Evolutionary conservation across 2,329 filamentous ascomycete genomes (phyloP).

Genomic region (Pyrenochaeta sp.): DNA sequence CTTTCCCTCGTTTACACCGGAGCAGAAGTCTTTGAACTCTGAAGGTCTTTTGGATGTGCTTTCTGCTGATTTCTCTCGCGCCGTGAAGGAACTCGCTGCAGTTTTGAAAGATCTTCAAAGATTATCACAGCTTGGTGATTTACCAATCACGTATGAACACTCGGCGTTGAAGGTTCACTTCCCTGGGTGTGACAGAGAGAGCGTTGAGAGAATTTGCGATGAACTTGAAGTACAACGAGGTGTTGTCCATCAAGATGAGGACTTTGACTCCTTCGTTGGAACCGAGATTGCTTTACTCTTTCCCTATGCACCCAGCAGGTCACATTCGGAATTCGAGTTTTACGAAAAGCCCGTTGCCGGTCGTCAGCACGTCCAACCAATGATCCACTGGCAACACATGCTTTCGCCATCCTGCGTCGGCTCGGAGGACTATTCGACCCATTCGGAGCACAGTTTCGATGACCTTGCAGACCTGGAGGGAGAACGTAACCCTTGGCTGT

Average conservation of each 20-base stretch:
- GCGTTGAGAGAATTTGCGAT: constrained; percentile 82
- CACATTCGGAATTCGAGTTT: constrained; percentile 56
- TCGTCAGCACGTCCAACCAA: constrained; percentile 44
- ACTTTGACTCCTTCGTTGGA: constrained; percentile 73
- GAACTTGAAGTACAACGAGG: constrained; percentile 87
- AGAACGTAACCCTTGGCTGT: constrained; percentile 62
- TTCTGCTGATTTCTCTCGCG: constrained; percentile 85
- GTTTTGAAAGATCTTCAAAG: constrained; percentile 82
- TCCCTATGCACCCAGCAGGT: constrained; percentile 77
- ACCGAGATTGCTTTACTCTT: constrained; percentile 80
- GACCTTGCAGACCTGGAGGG: constrained; percentile 52
- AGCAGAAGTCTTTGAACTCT: constrained; percentile 72
- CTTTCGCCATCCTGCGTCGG: constrained; percentile 53
- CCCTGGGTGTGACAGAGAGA: constrained; percentile 84
- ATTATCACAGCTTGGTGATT: constrained; percentile 78
- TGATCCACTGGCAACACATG: constrained; percentile 66
- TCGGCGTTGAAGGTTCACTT: constrained; percentile 82
- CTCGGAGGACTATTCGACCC: constrained; percentile 47
- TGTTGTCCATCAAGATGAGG: constrained; percentile 77
- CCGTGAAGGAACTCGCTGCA: constrained; percentile 81
- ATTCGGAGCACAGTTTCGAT: constrained; percentile 46
- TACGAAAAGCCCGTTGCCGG: constrained; percentile 52
- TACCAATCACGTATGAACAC: constrained; percentile 78
- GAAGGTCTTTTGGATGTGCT: constrained; percentile 86
- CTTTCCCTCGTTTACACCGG: constrained; percentile 51